Conservation (phyloP, 495 filamentous ascomycete species). For the Xylaria longipes region DNA sequence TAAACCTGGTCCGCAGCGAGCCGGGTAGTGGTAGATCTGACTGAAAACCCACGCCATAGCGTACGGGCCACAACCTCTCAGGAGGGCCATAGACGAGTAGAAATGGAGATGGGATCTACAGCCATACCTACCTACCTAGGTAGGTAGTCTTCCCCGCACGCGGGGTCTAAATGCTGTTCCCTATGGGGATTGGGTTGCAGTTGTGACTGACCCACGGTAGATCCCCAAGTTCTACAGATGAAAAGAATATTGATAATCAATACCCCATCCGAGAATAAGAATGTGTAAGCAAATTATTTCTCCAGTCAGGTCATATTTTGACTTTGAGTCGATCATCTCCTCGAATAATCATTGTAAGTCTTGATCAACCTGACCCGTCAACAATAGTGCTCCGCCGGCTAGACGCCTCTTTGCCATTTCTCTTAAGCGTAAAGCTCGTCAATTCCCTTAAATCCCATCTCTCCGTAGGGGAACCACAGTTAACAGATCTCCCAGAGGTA, state of each 20-base stretch:
- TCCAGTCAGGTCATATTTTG: background rate
- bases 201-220: background rate
- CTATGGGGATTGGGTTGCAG: conserved; percentile 10
- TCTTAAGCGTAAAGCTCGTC: background rate
- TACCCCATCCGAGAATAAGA: background rate
- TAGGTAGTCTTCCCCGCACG: conserved; percentile 11
- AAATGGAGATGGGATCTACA: background rate
- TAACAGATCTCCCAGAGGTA: conserved; percentile 11
- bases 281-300: background rate
- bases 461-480: background rate
- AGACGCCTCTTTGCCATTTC: background rate
- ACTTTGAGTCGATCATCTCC: background rate
- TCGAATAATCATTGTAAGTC: background rate
- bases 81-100: background rate
- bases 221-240: background rate
- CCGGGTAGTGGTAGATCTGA: background rate
- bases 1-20: background rate
- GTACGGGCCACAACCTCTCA: background rate
- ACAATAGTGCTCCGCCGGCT: background rate
- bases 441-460: background rate
- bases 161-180: conserved; percentile 5
- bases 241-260: background rate
- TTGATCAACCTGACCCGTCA: background rate
- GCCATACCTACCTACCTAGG: too few species aligned
- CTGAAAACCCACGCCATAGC: background rate